Conservation (phyloP, 345 rosid species). For the Lepidium sativum region DNA sequence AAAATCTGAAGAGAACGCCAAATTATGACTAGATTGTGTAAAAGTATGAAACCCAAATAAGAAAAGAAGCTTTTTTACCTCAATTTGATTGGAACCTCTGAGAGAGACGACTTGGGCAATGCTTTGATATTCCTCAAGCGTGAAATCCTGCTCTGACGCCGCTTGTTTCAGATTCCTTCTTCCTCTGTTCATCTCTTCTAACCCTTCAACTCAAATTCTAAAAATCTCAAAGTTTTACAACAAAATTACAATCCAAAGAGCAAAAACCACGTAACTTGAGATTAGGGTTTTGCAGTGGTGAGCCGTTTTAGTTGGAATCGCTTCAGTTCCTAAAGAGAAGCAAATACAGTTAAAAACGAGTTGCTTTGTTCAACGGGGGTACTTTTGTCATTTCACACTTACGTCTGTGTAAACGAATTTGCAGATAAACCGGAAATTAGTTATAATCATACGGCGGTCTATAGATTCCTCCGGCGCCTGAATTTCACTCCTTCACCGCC, state of each 20-base stretch:
- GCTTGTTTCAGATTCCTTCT: constrained; percentile 85
- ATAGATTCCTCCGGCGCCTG: constrained; percentile 27
- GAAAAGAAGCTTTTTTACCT: constrained; percentile 32
- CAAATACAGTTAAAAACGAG: neutral
- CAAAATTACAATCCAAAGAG: neutral
- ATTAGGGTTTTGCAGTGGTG: constrained; percentile 25
- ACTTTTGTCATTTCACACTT: neutral
- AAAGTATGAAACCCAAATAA: neutral
- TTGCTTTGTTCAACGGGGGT: neutral
- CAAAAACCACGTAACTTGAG: neutral
- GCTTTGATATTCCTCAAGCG: constrained; percentile 57
- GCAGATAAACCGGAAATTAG: constrained; percentile 21
- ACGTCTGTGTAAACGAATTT: constrained; percentile 12
- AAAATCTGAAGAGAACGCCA: neutral
- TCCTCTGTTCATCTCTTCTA: constrained; percentile 56
- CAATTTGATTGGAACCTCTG: constrained; percentile 83
- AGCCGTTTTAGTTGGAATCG: neutral
- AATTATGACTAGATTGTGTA: neutral
- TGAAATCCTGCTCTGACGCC: constrained; percentile 42
- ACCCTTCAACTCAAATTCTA: neutral
- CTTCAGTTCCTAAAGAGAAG: neutral
- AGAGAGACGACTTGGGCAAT: constrained; percentile 74
- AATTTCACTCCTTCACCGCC: neutral
- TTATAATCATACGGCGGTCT: constrained; percentile 12
- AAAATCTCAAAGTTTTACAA: neutral